Evolutionary conservation across 768 basidiomycete genomes (phyloP).

Genomic region (Porpolomopsis calyptriformis): DNA sequence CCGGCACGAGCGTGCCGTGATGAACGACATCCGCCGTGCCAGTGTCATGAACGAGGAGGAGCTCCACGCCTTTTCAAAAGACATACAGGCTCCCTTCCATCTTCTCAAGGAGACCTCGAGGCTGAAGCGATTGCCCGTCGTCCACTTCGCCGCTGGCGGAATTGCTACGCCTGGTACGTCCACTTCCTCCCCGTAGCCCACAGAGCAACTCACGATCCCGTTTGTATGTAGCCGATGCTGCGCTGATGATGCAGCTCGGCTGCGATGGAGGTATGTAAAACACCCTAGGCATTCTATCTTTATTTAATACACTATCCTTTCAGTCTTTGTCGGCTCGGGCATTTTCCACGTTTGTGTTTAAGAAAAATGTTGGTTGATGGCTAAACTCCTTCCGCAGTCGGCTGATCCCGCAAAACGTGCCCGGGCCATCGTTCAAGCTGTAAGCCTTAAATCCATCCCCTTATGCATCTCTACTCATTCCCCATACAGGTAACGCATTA

Average conservation of each 20-base stretch:
- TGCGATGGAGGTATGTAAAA: constrained; percentile 85
- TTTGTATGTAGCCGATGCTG: constrained; percentile 66
- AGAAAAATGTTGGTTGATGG: background rate
- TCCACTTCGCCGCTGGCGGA: constrained; percentile 94
- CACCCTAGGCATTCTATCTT: constrained; percentile 2
- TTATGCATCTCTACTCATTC: constrained; percentile 6
- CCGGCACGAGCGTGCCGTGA: constrained; percentile 78
- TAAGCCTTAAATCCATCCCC: constrained; percentile 22
- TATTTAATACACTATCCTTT: constrained; percentile 8
- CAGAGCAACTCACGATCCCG: background rate
- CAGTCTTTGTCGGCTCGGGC: constrained; percentile 96
- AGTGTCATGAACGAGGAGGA: constrained; percentile 91
- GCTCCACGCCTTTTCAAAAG: constrained; percentile 86
- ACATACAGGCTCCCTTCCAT: constrained; percentile 89
- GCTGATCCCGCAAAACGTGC: constrained; percentile 91
- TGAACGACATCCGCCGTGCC: constrained; percentile 74
- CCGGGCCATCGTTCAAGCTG: constrained; percentile 92
- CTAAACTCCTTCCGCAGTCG: constrained; percentile 38
- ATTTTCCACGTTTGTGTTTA: constrained; percentile 74
- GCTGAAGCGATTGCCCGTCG: constrained; percentile 85
- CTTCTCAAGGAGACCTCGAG: constrained; percentile 93
- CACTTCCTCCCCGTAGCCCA: background rate
- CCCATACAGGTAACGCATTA: constrained; percentile 75
- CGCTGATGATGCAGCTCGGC: constrained; percentile 97
- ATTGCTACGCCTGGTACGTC: constrained; percentile 76